Evolutionary conservation across 805 yeast species (phyloP), one percentile per base, ranked within the genome.

Genomic region (Schwanniomyces polymorphus): DNA sequence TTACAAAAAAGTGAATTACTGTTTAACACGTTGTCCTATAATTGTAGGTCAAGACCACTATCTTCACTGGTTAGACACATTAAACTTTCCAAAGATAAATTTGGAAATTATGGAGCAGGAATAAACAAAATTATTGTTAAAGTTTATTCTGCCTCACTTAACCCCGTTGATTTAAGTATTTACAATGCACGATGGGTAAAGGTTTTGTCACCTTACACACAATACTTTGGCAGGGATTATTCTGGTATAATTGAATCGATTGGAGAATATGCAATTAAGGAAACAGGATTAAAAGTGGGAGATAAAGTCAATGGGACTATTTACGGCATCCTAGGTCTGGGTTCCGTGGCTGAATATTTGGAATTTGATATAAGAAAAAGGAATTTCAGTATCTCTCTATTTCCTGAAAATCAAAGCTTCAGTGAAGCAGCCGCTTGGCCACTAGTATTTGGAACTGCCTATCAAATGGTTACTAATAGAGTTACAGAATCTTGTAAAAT

Each of bases 351-450:
- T 3, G 79, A 81, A 51, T 82, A 79, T 54, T 45, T 79, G 27
- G 52, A 74, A 17, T 38, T 79, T 17, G 72, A 80, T 44, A 11
- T 35, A 3, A 26, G 26, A n/a, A 26, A 38, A 10, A 25, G 21
- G 5, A 26, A 27, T n/a, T 31, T 31, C 16, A 31, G 34, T 31
- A 26, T 38, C n/a, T 16, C 12, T 5, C 4, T 38, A n/a, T 85
- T 89, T 12, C 71, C 74, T 2, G 60, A 62, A 4, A 70, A 67
- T 23, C 49, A 86, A 40, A 54, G 78, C 2, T 62, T 71, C 46
- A 78, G 68, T 31, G 79, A 82, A 54, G 89, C 91, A 42, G 86
- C 87, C 2, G 78, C 88, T 0, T 77, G 79, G 65, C 86, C 89
- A 0, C 64, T 85, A 52, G 84, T 81, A 0, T 80, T 77, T 53